Conservation (phyloP, 768 basidiomycete species). For the Suillus lakei region DNA sequence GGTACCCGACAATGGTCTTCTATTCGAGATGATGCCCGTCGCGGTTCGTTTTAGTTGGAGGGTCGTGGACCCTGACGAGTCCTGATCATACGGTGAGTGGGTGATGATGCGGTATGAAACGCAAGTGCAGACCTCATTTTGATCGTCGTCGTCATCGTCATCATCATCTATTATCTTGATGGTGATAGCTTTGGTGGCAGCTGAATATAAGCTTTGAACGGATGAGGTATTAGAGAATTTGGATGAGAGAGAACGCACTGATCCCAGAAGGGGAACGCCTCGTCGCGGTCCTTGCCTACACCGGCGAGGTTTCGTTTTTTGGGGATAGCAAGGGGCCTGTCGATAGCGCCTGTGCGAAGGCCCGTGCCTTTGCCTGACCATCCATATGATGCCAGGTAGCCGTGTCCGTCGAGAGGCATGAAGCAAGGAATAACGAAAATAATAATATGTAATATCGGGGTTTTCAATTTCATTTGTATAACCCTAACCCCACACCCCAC, state of each 20-base stretch:
- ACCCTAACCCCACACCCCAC: conserved; percentile 8
- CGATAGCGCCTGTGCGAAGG: conserved; percentile 82
- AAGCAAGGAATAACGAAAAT: not conserved
- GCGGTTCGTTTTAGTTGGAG: conserved; percentile 57
- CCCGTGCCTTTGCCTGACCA: conserved; percentile 89
- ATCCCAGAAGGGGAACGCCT: conserved; percentile 98
- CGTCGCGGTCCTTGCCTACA: conserved; percentile 91
- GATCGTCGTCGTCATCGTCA: conserved; percentile 33
- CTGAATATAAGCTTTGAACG: conserved; percentile 60
- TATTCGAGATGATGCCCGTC: conserved; percentile 79
- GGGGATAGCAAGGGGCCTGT: conserved; percentile 73
- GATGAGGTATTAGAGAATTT: conserved; percentile 3
- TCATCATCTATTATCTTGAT: conserved; percentile 64
- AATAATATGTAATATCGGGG: not conserved
- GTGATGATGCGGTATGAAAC: conserved; percentile 7
- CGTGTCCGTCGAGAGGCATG: conserved; percentile 76
- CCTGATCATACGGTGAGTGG: conserved; percentile 15
- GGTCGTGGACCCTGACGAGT: conserved; percentile 19
- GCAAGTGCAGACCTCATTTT: conserved; percentile 8
- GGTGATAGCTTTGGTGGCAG: conserved; percentile 83
- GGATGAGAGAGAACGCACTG: conserved; percentile 65
- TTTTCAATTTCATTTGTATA: not conserved
- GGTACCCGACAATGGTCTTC: conserved; percentile 57
- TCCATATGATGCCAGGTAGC: conserved; percentile 78
- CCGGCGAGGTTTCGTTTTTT: conserved; percentile 89